Conservation (phyloP, 257 asterid genomes). For the Coffea eugenioides region DNA sequence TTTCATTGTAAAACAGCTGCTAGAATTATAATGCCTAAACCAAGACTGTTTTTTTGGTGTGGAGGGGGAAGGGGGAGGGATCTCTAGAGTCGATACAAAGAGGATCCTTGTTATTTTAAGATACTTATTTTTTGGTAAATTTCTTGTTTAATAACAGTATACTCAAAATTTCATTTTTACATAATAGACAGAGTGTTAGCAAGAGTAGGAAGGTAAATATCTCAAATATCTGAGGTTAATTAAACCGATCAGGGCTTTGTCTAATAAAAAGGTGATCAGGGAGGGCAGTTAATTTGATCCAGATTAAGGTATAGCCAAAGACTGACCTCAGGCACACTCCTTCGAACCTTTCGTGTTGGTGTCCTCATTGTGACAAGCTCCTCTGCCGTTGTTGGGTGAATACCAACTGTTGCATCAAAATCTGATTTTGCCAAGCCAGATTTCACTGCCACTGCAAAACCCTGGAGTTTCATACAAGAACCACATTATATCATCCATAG, state of each 20-base stretch:
- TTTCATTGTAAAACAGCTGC: too few species aligned
- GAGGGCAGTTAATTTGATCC: not conserved
- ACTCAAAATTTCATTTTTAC: not conserved
- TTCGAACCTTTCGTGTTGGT: conserved; percentile 76
- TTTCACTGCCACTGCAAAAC: conserved; percentile 90
- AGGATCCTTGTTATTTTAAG: not conserved
- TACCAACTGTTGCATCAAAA: conserved; percentile 87
- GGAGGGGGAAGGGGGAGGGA: not conserved
- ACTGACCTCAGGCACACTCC: conserved; percentile 61
- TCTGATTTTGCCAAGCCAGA: conserved; percentile 92
- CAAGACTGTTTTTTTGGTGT: too few species aligned
- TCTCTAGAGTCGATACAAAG: not conserved
- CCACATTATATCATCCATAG: not conserved
- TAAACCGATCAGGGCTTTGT: not conserved
- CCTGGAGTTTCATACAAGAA: conserved; percentile 47
- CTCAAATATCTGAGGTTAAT: not conserved
- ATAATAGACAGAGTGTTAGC: not conserved
- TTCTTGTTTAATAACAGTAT: not conserved
- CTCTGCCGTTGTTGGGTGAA: conserved; percentile 97
- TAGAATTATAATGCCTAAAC: too few species aligned
- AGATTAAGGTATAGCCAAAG: not conserved
- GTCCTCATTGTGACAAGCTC: conserved; percentile 97
- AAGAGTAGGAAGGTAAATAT: not conserved
- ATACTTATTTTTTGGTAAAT: not conserved
- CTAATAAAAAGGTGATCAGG: conserved; percentile 2